Conservation (phyloP, 129 eudicot species). For the Flaveria ramosissima region DNA sequence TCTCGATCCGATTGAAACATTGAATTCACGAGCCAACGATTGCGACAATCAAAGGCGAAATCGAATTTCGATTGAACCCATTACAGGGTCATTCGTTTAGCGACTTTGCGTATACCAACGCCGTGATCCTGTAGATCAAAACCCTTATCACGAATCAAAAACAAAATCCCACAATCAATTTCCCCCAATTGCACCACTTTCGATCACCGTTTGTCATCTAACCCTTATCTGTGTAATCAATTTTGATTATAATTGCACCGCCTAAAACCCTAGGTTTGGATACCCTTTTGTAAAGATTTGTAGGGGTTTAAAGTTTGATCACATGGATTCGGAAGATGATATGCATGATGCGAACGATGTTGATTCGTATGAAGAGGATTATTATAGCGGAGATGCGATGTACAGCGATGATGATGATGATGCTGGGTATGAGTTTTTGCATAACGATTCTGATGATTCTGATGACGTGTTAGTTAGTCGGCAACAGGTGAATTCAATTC, state of each 20-base stretch:
- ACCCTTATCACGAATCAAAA: slow-evolving; percentile 1
- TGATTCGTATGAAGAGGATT: slow-evolving; percentile 56
- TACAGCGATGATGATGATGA: slow-evolving; percentile 32
- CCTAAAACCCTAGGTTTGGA: slow-evolving; percentile 36
- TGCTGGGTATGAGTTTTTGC: slow-evolving; percentile 57
- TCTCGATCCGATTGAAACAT: slow-evolving; percentile 18
- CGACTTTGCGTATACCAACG: slow-evolving; percentile 24
- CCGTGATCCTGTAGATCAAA: slow-evolving; percentile 18
- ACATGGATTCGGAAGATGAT: slow-evolving; percentile 69
- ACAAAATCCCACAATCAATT: slow-evolving; percentile 7
- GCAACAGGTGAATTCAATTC: slow-evolving; percentile 51
- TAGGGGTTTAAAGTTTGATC: slow-evolving; percentile 22
- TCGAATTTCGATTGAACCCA: slow-evolving; percentile 19
- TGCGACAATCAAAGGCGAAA: slow-evolving; percentile 15
- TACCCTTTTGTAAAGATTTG: slow-evolving; percentile 9
- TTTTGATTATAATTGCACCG: slow-evolving; percentile 12
- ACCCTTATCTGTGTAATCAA: background rate
- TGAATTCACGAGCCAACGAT: slow-evolving; percentile 18
- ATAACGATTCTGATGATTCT: slow-evolving; percentile 36
- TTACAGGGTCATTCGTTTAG: background rate
- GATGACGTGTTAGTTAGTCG: slow-evolving; percentile 44
- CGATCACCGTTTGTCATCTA: slow-evolving; percentile 18
- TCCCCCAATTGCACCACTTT: slow-evolving; percentile 11
- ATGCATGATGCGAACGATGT: slow-evolving; percentile 70
- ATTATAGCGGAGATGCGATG: slow-evolving; percentile 46